phyloP scores from a whole-genome alignment of 208 protist species.

The Cochliopodium minus region DNA sequence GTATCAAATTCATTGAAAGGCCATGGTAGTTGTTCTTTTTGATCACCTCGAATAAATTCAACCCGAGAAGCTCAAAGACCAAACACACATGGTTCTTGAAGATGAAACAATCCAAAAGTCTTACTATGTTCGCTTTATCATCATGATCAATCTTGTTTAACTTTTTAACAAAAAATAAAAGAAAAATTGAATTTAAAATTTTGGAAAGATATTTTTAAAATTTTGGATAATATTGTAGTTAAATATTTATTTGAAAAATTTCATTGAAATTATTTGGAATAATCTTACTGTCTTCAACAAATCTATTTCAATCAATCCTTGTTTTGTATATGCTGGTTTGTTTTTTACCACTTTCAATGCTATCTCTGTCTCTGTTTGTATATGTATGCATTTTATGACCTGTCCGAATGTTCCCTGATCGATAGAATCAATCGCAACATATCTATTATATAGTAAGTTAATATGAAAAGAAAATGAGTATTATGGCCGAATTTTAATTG shows the following conservation, averaged over 20 bases:
- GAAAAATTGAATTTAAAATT: background rate
- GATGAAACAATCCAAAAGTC: slow-evolving; percentile 25
- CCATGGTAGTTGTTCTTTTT: slow-evolving; percentile 28
- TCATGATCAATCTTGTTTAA: slow-evolving; percentile 5
- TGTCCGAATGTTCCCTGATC: slow-evolving; percentile 71
- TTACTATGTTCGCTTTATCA: slow-evolving; percentile 3
- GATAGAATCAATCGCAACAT: slow-evolving; percentile 47
- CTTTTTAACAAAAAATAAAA: slow-evolving; percentile 10
- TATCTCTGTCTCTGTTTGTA: slow-evolving; percentile 20
- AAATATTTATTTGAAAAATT: too few species aligned
- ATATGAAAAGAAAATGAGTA: too few species aligned
- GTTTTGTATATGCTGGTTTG: slow-evolving; percentile 49
- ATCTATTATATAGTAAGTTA: too few species aligned
- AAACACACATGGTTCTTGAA: slow-evolving; percentile 41
- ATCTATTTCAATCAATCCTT: slow-evolving; percentile 36
- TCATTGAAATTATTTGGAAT: background rate
- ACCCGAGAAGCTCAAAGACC: slow-evolving; percentile 36
- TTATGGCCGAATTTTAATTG: too few species aligned
- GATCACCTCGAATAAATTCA: slow-evolving; percentile 41
- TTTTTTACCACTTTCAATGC: slow-evolving; percentile 59
- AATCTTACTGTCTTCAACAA: slow-evolving; percentile 1
- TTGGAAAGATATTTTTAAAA: slow-evolving; percentile 31
- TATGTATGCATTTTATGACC: slow-evolving; percentile 58
- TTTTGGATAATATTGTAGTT: slow-evolving; percentile 27
- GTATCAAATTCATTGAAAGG: background rate